Base-by-base conservation (phyloP, 805 yeast genomes). In the Ogataea ramenticola region DNA sequence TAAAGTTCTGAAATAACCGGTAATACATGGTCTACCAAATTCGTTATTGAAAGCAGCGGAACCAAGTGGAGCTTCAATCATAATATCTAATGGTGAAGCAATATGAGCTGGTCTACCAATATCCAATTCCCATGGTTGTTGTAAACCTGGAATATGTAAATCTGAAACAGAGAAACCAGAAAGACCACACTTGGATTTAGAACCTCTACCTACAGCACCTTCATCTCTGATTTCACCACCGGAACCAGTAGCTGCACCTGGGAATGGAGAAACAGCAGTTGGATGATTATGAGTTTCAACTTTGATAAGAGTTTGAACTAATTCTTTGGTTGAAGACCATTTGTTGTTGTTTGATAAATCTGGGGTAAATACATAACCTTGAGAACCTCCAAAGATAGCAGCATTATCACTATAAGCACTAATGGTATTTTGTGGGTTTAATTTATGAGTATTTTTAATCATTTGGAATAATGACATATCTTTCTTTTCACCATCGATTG, bases 221-320 rank as follows among this genome's bases (percentile, higher is more conserved):
- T 93, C 99, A 66, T 93, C 99, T 75, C 99, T 86, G 58, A 93
- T 93, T 68, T 93, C 99, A 71, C 99, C 99, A 64, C 99, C 99
- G 11, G 98, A 90, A 50, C 99, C 99, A 14, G 99, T 93, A 36
- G 99, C 96, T 29, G 99, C 99, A 65, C 99, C 99, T 3, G 99
- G 90, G 68, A 88, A 93, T 35, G 99, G 99, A 21, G 98, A 91
- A 5, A 93, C 97, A 1, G 99, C 99, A 22, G 99, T 93, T 44
- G 99, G 99, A 65, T 93, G 99, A 69, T 93, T 93, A 66, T 93
- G 99, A 22, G 99, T 93, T 68, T 93, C 99, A 42, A 93, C 99
- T 65, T 93, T 93, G 59, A 90, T 86, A 53, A 93, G 71, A 58
- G 95, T 87, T 51, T 90, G 93, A 19, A 91, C 95, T 40, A 69